phyloP scores from a whole-genome alignment of 495 filamentous ascomycete genomes.

The Ascobolus immersus region DNA sequence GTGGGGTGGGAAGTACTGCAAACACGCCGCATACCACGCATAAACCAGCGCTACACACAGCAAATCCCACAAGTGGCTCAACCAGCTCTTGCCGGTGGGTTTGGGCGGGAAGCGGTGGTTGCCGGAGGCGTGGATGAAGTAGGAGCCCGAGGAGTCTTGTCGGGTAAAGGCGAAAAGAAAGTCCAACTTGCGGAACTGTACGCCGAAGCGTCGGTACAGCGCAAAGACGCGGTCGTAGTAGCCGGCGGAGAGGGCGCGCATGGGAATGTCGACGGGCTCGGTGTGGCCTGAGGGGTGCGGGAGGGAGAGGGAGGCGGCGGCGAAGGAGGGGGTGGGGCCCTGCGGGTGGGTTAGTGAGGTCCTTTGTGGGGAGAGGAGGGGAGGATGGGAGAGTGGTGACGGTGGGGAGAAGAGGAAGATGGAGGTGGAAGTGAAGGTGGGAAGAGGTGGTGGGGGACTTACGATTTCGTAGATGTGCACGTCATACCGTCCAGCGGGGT shows the following conservation, averaged over 20 bases:
- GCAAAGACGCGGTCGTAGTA: conserved; percentile 28
- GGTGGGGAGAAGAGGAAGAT: background rate
- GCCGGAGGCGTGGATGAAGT: conserved; percentile 26
- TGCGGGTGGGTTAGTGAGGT: conserved; percentile 3
- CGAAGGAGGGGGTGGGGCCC: conserved; percentile 20
- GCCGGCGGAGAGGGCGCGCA: conserved; percentile 29
- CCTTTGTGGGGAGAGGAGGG: conserved; percentile 3
- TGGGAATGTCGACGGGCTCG: conserved; percentile 28
- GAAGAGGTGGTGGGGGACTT: conserved; percentile 11
- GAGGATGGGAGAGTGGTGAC: conserved; percentile 10
- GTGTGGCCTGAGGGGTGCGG: conserved; percentile 6
- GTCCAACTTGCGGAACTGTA: conserved; percentile 21
- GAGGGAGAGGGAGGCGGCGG: conserved; percentile 19
- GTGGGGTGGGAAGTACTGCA: conserved; percentile 20
- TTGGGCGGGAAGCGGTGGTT: conserved; percentile 23
- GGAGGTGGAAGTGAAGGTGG: conserved; percentile 12
- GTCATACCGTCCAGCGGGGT: conserved; percentile 20
- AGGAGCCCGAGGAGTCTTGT: background rate
- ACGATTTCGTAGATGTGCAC: conserved; percentile 27
- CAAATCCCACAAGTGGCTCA: conserved; percentile 1
- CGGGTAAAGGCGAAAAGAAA: conserved; percentile 23
- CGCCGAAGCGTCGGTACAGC: conserved; percentile 28
- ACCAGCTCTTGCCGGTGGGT: conserved; percentile 4
- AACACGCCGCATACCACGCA: conserved; percentile 24
- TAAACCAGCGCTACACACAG: conserved; percentile 13